These are phyloP conservation scores for Trichoderma citrinoviride DNA, from an alignment of 2,329 filamentous ascomycete species.

Conservation along the genomic window DNA sequence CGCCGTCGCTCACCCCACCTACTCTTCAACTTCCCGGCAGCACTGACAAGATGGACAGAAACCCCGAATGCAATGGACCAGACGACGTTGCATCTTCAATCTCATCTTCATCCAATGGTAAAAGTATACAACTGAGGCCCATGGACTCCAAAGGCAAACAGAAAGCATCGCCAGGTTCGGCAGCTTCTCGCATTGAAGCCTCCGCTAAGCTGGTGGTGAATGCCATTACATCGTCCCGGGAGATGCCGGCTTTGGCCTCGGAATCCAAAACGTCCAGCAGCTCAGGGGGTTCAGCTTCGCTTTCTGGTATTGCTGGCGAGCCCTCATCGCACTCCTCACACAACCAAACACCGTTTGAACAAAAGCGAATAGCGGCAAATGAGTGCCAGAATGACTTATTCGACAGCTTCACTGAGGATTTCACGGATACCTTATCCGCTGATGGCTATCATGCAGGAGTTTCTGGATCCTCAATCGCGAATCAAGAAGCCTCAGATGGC, in stretches of 20 bases:
- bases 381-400: not conserved
- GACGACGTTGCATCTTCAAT: not conserved
- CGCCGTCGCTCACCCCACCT: not conserved
- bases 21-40: not conserved
- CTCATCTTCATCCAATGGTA: not conserved
- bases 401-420: not conserved
- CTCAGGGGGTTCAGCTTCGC: not conserved
- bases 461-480: not conserved
- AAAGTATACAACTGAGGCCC: not conserved
- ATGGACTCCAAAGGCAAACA: conserved; percentile 9
- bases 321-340: not conserved
- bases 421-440: not conserved
- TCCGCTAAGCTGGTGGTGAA: conserved; percentile 2
- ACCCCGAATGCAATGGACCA: not conserved
- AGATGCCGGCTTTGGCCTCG: not conserved
- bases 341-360: not conserved
- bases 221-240: not conserved
- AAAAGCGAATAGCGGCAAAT: not conserved
- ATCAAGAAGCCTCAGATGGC: conserved; percentile 3
- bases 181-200: not conserved
- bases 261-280: not conserved
- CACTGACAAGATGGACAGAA: not conserved
- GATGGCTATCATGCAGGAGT: not conserved
- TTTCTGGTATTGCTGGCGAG: not conserved
- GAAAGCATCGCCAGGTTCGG: conserved; percentile 1